These are phyloP conservation scores for Croton setiger DNA, from an alignment of 441 rosid genomes.

Conservation along the genomic window DNA sequence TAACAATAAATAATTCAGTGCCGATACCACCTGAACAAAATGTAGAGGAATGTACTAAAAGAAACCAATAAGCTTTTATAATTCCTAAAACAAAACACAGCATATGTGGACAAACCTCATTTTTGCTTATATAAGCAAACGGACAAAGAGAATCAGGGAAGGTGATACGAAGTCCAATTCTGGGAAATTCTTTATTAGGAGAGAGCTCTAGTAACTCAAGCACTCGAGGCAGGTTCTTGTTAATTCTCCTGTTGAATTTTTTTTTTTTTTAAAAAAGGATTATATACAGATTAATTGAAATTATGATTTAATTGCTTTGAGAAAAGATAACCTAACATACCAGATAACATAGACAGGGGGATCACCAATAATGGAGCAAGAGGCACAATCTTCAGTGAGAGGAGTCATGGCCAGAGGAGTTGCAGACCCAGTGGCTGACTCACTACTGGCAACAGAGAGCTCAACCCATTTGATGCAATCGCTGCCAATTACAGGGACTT, in stretches of 20 bases:
- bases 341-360: conserved; percentile 48
- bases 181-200: conserved; percentile 44
- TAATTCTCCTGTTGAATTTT: conserved; percentile 46
- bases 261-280: background rate
- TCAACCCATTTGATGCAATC: conserved; percentile 68
- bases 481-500: conserved; percentile 67
- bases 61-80: background rate
- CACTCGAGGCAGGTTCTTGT: conserved; percentile 39
- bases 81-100: background rate
- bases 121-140: conserved; percentile 54
- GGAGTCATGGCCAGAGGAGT: conserved; percentile 26
- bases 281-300: background rate
- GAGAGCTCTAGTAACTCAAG: conserved; percentile 77
- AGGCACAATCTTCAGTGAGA: conserved; percentile 45
- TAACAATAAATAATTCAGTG: background rate
- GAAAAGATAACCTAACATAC: conserved; percentile 22
- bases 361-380: conserved; percentile 45
- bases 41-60: background rate
- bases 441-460: conserved; percentile 32
- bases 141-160: conserved; percentile 66
- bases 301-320: background rate
- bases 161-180: conserved; percentile 56
- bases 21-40: background rate
- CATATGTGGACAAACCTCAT: conserved; percentile 28
- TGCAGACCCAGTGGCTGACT: background rate